Conservation (phyloP, 257 asterid species). For the Cynanchum wilfordii region DNA sequence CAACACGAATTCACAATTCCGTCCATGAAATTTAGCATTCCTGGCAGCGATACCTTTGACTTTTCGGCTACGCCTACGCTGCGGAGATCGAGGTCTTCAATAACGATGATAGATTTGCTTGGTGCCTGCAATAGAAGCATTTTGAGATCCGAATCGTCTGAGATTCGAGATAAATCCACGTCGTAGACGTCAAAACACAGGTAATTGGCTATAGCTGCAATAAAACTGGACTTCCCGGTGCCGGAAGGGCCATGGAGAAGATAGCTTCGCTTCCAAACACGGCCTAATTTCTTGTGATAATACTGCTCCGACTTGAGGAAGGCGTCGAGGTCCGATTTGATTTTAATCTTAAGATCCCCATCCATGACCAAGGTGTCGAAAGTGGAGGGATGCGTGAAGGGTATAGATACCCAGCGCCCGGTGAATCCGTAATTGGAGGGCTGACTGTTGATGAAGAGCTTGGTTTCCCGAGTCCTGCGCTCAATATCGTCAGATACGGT, state of each 20-base stretch:
- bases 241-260: slow-evolving; percentile 72
- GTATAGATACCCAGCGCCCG: slow-evolving; percentile 49
- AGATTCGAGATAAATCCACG: slow-evolving; percentile 38
- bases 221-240: slow-evolving; percentile 69
- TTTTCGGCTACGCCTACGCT: slow-evolving; percentile 28
- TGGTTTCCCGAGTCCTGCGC: slow-evolving; percentile 34
- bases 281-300: slow-evolving; percentile 56
- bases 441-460: slow-evolving; percentile 24
- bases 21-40: slow-evolving; percentile 61
- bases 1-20: slow-evolving; percentile 38
- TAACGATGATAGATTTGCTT: slow-evolving; percentile 44
- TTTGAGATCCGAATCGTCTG: slow-evolving; percentile 47
- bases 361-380: slow-evolving; percentile 56
- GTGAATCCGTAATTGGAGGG: neutral
- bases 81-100: slow-evolving; percentile 55
- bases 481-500: slow-evolving; percentile 51
- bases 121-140: slow-evolving; percentile 43
- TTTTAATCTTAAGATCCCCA: slow-evolving; percentile 44
- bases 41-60: slow-evolving; percentile 33
- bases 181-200: slow-evolving; percentile 54
- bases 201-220: slow-evolving; percentile 56
- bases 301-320: slow-evolving; percentile 57
- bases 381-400: slow-evolving; percentile 43
- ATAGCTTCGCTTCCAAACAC: slow-evolving; percentile 62
- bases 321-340: slow-evolving; percentile 44